A percentile compares a stretch with the other conserved stretches of the same genome.
These are phyloP conservation scores for Narthecium ossifragum DNA, from an alignment of 106 monocot genomes.

Conservation along the genomic window DNA sequence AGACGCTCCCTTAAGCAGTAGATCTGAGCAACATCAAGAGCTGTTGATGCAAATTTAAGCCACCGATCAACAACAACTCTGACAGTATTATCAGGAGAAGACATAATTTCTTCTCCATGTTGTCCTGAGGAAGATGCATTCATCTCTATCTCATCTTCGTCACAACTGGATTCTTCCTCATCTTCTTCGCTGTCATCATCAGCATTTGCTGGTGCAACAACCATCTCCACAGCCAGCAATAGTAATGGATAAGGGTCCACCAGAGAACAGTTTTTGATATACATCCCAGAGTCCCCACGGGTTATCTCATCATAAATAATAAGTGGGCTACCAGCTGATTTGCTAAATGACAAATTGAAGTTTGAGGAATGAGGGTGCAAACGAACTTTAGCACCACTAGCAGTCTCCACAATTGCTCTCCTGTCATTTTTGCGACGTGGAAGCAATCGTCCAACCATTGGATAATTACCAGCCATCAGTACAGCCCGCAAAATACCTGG, in stretches of 20 bases:
- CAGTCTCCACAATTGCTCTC: constrained; percentile 63
- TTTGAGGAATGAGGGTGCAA: constrained; percentile 82
- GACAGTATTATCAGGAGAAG: constrained; percentile 79
- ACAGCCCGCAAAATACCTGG: constrained; percentile 82
- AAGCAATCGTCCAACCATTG: constrained; percentile 84
- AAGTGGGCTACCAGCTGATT: constrained; percentile 30
- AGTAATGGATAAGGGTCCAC: constrained; percentile 71
- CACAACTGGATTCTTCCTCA: constrained; percentile 32
- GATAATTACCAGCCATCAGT: constrained; percentile 72
- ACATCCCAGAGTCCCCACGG: constrained; percentile 72
- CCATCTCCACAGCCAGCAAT: constrained; percentile 70
- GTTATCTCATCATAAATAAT: constrained; percentile 93
- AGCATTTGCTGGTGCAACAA: constrained; percentile 66
- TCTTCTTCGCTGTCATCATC: constrained; percentile 42
- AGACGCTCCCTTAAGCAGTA: constrained; percentile 87
- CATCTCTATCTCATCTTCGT: constrained; percentile 43
- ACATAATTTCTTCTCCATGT: constrained; percentile 60
- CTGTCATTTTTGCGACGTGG: constrained; percentile 36
- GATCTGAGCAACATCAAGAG: constrained; percentile 93
- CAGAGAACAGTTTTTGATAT: constrained; percentile 62
- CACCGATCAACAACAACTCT: constrained; percentile 79
- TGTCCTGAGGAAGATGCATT: constrained; percentile 16
- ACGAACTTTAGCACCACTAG: constrained; percentile 68
- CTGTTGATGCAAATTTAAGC: constrained; percentile 70
- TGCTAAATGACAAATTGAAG: constrained; percentile 49